phyloP scores from a whole-genome alignment of 768 basidiomycete species.

The Dioszegia hungarica region DNA sequence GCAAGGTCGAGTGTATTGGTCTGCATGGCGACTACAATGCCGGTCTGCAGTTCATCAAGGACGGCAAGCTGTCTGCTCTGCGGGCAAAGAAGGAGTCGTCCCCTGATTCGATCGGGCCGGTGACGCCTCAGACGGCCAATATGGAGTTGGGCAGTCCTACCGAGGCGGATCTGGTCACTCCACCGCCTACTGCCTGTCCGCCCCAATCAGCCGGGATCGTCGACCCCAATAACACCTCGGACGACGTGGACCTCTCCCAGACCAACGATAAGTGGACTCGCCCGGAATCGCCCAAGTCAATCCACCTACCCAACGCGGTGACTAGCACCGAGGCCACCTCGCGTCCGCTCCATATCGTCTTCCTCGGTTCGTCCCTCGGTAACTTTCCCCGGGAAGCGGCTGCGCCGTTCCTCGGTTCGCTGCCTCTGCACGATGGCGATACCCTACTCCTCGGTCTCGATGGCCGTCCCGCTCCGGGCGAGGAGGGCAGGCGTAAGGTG shows the following conservation, averaged over 20 bases:
- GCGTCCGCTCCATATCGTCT: constrained; percentile 71
- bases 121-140: background rate
- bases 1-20: constrained; percentile 74
- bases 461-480: constrained; percentile 55
- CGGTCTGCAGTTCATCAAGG: constrained; percentile 71
- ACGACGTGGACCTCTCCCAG: no score
- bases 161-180: constrained; percentile 4
- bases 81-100: background rate
- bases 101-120: background rate
- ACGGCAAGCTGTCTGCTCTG: constrained; percentile 56
- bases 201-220: no score
- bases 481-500: constrained; percentile 61
- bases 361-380: constrained; percentile 86
- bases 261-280: background rate
- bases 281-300: background rate
- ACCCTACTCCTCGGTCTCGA: constrained; percentile 88
- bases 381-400: constrained; percentile 75
- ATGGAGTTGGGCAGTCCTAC: background rate
- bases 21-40: constrained; percentile 89
- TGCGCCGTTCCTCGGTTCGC: constrained; percentile 65
- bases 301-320: background rate
- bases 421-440: constrained; percentile 71
- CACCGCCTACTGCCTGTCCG: background rate
- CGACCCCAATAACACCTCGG: no score
- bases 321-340: background rate